Conservation (phyloP, 2,329 filamentous ascomycete species). For the Dothideomycetidae sp. region DNA sequence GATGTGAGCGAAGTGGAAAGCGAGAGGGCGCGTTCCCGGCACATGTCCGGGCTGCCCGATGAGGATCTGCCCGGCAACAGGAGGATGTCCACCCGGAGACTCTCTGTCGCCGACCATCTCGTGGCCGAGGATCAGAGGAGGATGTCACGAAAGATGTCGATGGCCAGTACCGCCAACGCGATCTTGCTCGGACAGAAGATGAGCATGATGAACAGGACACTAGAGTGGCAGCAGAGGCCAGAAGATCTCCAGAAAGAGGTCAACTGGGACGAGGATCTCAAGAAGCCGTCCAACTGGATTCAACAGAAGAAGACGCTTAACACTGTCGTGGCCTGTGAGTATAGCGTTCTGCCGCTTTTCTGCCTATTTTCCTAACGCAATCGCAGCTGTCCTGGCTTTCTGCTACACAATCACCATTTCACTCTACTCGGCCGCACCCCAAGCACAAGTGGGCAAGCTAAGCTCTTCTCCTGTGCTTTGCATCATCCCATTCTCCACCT, state of each 20-base stretch:
- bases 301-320: slow-evolving; percentile 9
- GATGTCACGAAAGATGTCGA: slow-evolving; percentile 7
- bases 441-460: slow-evolving; percentile 1
- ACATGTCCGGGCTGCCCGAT: slow-evolving; percentile 2
- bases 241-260: slow-evolving; percentile 3
- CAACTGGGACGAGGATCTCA: slow-evolving; percentile 3
- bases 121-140: slow-evolving; percentile 6
- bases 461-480: slow-evolving; percentile 28
- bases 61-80: not conserved
- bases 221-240: slow-evolving; percentile 6
- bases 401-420: slow-evolving; percentile 4
- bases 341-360: not conserved
- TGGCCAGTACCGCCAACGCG: slow-evolving; percentile 4
- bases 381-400: slow-evolving; percentile 3
- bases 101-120: slow-evolving; percentile 8
- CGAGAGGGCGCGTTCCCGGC: slow-evolving; percentile 7
- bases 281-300: slow-evolving; percentile 8
- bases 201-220: slow-evolving; percentile 8
- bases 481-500: slow-evolving; percentile 43
- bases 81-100: slow-evolving; percentile 5
- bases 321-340: slow-evolving; percentile 7
- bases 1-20: slow-evolving; percentile 9
- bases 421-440: slow-evolving; percentile 3
- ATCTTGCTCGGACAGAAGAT: not conserved
- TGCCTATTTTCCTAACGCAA: not conserved